Evolutionary conservation across 192 early-diverging fungal species (phyloP), one percentile per base, ranked within the genome.

Genomic region (Umbelopsis sp.): DNA sequence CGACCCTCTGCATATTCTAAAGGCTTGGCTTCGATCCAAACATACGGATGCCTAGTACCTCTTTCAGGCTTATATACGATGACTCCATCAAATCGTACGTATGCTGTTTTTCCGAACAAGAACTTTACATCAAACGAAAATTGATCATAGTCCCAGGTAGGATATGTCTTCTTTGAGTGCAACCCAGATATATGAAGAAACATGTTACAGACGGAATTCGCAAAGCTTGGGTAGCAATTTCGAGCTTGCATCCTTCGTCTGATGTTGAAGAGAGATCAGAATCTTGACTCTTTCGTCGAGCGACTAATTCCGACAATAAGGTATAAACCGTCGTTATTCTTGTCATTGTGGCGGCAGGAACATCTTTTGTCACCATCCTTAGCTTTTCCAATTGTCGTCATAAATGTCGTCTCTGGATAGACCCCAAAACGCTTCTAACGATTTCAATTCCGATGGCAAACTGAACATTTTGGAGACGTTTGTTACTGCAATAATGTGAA

Each of bases 101-200:
- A 25, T 54, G 4, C 52, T 1, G 25, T 54, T 3, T 25, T 25
- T 25, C 52, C 52, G 25, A 54, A 25, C 11, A 54, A 54, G n/a
- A 54, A 7, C 11, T 54, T n/a, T 6, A 54, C 25, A 54, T 54
- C 11, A 25, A 25, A 29, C 22, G 52, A n/a, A 25, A 24, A n/a
- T 54, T 54, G n/a, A 54, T 29, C 52, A 54, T 54, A 54, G 11
- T 54, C 52, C 52, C 52, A 54, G 11, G 1, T 54, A 54, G 52
- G 52, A 54, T 1, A 11, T 7, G 1, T 7, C 25, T 2, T 54
- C 7, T 54, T 54, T 44, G 43, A 44, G 52, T 54, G 52, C 25
- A 54, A 25, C 25, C 52, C 52, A 25, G 25, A 25, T n/a, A 54
- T 25, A 6, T 29, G 22, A n/a, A 54, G 52, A 25, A 54, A 54